Evolutionary conservation across 1,284 basidiomycete genomes (phyloP), one percentile per base, ranked within the genome.

Genomic region (Fomitiporia mediterranea): DNA sequence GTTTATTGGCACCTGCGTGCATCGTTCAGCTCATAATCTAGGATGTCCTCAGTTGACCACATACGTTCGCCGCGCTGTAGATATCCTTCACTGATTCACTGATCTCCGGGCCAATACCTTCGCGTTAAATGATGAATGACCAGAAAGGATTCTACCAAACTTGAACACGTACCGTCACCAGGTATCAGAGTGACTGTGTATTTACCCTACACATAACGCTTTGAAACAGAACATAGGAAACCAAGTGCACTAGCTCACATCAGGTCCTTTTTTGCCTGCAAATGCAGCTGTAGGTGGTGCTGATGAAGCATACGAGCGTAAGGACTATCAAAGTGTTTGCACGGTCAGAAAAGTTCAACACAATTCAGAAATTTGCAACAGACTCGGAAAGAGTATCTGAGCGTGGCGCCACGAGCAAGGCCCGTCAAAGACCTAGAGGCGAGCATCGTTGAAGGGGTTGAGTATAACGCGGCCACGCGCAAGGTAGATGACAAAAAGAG

Each of bases 61-160:
- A 37, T 70, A 91, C 93, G 59, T 88, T 82, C 62, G 96, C 95
- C 62, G 91, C 89, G 51, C 75, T 73, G 74, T 96, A 99, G 72
- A 99, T 99, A 63, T 85, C 77, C 76, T 97, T 97, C 68, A 99
- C 88, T 60, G 95, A 89, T 77, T 97, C 81, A 72, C 93, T 91
- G 66, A 99, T 98, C 79, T 99, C 97, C 49, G 96, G 94, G 50
- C 97, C 97, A 78, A 99, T 99, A 73, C 95, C 93, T 94, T 62
- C 23, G 28, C 43, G 30, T 51, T 40, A 39, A 57, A 56, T 60
- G n/a, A 49, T 62, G 65, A 55, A 68, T 55, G 40, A 23, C 17
- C 1, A 15, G 13, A 23, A 34, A 15, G 6, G 25, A 46, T 19
- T 9, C 23, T 38, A 25, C 3, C 8, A 49, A 13, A 8, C 3